Base-by-base conservation (phyloP, 352 stramenopile genomes). In the Thraustochytrium sp. region DNA sequence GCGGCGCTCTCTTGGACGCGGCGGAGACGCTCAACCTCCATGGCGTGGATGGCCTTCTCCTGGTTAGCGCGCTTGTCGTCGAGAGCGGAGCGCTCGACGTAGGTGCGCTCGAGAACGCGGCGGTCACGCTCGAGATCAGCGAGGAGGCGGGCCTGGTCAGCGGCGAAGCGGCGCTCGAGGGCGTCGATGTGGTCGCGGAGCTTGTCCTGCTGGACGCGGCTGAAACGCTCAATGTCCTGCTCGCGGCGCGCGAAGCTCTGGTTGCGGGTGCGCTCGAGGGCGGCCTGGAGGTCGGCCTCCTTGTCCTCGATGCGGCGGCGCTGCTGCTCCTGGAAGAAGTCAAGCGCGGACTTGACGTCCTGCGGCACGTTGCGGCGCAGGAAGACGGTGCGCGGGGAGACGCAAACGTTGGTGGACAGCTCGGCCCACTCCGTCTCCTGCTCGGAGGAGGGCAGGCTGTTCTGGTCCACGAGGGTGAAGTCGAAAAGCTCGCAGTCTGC, bases 241-340 rank as follows among this genome's bases (percentile, higher is more conserved):
- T 54, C 37, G 31, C 18, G 11, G 23, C 31, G 11, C 11, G 40
- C 37, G 36, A 29, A 16, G 38, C 62, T 16, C 44, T 75, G 38
- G 62, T 75, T 75, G 31, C 38, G 44, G 5, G 23, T 13, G n/a
- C 62, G 62, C 36, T 75, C 62, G 26, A 51, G 62, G 11, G 8
- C 11, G 4, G 9, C 31, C 1, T 26, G 36, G 44, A 75, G 5
- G n/a, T 54, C 37, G 16, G 18, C 38, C 40, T 75, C 62, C 62
- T 54, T 54, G 26, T 53, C 37, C 62, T 75, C 62, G 44, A 75
- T 51, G 34, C 62, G 62, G 9, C 62, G 62, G 62, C 62, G 62
- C 44, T 75, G 62, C 62, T 75, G 62, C 62, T 75, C 62, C 37
- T 26, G 62, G 31, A 48, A 75, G 40, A 75, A 75, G 8, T 36